Evolutionary conservation across 805 yeast genomes (phyloP).

Genomic region (Nakazawaea ambrosiae): DNA sequence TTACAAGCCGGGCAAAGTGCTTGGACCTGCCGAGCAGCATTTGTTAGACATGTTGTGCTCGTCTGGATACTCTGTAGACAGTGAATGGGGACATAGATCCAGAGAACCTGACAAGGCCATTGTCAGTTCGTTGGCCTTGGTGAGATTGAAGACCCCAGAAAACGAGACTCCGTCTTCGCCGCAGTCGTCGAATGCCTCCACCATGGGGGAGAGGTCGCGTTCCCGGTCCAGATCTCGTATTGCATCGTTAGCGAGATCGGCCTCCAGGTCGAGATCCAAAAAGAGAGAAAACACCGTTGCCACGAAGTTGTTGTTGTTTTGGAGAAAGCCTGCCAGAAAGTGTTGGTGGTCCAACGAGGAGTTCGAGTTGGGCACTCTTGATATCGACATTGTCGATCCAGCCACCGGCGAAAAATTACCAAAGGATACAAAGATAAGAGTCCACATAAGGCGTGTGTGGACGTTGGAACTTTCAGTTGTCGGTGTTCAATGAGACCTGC

Average conservation of each 20-base stretch:
- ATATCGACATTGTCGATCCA: slow-evolving; percentile 17
- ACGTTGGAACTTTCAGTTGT: slow-evolving; percentile 87
- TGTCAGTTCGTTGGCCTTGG: slow-evolving; percentile 75
- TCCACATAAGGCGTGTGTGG: slow-evolving; percentile 94
- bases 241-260: slow-evolving; percentile 55
- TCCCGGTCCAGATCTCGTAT: slow-evolving; percentile 49
- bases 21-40: slow-evolving; percentile 92
- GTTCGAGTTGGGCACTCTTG: slow-evolving; percentile 34
- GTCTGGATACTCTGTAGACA: slow-evolving; percentile 66
- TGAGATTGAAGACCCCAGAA: slow-evolving; percentile 39
- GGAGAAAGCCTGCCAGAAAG: slow-evolving; percentile 97
- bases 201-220: slow-evolving; percentile 23
- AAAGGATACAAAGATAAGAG: slow-evolving; percentile 43
- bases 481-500: slow-evolving; percentile 52
- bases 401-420: slow-evolving; percentile 21
- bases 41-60: slow-evolving; percentile 90
- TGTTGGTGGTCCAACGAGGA: slow-evolving; percentile 92
- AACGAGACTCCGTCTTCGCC: slow-evolving; percentile 12
- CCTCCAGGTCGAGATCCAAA: slow-evolving; percentile 41
- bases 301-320: slow-evolving; percentile 72
- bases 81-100: slow-evolving; percentile 85
- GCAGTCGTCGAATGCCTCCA: slow-evolving; percentile 14
- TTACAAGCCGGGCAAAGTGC: slow-evolving; percentile 39
- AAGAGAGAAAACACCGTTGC: slow-evolving; percentile 30
- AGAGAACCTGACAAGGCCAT: slow-evolving; percentile 83